A percentile compares a stretch with the other conserved stretches of the same genome.
phyloP scores from a whole-genome alignment of 2,329 filamentous ascomycete species.

The Colletotrichum truncatum region DNA sequence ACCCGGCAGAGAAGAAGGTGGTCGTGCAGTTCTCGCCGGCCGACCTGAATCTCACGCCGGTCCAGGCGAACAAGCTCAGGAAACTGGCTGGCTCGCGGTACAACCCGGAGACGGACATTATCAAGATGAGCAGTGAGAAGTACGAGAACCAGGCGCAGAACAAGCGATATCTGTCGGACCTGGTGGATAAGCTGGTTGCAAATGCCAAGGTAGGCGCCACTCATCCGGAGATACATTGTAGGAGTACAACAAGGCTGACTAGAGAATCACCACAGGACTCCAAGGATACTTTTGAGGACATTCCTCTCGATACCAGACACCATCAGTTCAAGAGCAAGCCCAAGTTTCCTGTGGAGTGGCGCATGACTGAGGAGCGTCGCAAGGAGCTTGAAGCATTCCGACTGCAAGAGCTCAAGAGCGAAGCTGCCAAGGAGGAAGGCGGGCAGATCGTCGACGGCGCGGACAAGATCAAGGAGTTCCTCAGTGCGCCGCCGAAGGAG shows the following conservation, averaged over 20 bases:
- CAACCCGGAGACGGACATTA: conserved; percentile 82
- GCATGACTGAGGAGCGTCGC: conserved; percentile 75
- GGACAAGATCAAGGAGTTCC: conserved; percentile 53
- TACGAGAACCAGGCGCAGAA: conserved; percentile 93
- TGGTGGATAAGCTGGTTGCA: conserved; percentile 76
- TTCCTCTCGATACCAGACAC: conserved; percentile 90
- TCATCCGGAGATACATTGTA: neutral
- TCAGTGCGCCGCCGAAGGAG: conserved; percentile 35
- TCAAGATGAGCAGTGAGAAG: conserved; percentile 92
- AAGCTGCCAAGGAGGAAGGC: conserved; percentile 61
- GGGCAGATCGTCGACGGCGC: conserved; percentile 69
- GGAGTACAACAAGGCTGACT: neutral
- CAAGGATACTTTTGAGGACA: conserved; percentile 84
- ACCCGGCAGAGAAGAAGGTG: conserved; percentile 92
- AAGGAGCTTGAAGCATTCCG: conserved; percentile 72
- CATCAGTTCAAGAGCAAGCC: conserved; percentile 74
- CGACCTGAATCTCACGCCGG: conserved; percentile 75
- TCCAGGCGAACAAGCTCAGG: conserved; percentile 81
- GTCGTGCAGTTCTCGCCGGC: conserved; percentile 86
- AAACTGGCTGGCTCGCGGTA: conserved; percentile 89
- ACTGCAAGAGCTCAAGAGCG: conserved; percentile 57
- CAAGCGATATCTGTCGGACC: conserved; percentile 89
- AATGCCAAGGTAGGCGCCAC: conserved; percentile 70
- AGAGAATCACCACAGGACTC: conserved; percentile 63
- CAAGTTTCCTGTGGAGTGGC: conserved; percentile 85